Evolutionary conservation across 2,329 filamentous ascomycete species (phyloP), one percentile per base, ranked within the genome.

Genomic region (Neoscytalidium dimidiatum): DNA sequence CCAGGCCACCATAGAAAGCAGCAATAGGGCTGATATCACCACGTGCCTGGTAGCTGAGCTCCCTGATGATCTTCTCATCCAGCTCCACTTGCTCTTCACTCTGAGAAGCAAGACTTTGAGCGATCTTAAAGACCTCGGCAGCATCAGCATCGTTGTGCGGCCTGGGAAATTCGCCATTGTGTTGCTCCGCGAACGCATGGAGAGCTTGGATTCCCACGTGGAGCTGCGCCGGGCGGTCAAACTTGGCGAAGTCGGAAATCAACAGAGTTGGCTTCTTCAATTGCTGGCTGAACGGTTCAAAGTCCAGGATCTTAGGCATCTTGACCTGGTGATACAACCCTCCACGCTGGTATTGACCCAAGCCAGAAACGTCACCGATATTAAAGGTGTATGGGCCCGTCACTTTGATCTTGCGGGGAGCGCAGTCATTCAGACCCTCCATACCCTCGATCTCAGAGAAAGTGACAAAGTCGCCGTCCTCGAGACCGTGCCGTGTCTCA

Each of bases 371-470:
- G 76, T 97, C 92, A 46, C 94, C 95, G 71, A 99, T 97, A 14
- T 92, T 95, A 80, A 99, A 99, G 8, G 94, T 97, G 78, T 98
- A 99, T 3, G 95, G 95, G 5, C 82, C 95, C 81, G 96, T 97
- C 57, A 97, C 93, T 3, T 90, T 92, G 67, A 99, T 87, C 82
- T 97, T 97, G 70, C 92, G 88, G 57, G 95, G 94, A 68, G 92
- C 91, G 49, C 87, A 86, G 71, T 86, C 86, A 77, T 99, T 99
- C 68, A 99, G 79, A 5, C 80, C 88, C 67, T 97, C 94, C 91
- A 99, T 92, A 23, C 95, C 95, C 81, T 95, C 88, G 23, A 99
- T 77, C 77, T 99, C 95, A 2, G 92, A 90, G 77, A 99, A 99
- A 8, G 92, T 97, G 64, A 99, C 93, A 76, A 90, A 97, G 77